Conservation (phyloP, 73 alveolate species). For the Paramecium octaurelia region DNA sequence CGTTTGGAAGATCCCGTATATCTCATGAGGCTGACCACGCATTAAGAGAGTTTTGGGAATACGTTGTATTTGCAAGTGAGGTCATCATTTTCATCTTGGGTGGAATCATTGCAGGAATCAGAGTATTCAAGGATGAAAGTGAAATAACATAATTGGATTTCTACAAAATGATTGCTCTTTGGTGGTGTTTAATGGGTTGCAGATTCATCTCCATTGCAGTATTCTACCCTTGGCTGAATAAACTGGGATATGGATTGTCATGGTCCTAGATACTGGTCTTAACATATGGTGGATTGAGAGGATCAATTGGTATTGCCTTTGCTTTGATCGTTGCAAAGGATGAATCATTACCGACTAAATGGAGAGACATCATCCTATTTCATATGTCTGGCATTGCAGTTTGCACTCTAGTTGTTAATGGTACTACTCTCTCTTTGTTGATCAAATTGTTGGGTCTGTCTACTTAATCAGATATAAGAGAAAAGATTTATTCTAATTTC, state of each 20-base stretch:
- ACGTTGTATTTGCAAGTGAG: constrained; percentile 62
- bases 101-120: constrained; percentile 68
- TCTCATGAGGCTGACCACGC: constrained; percentile 65
- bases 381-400: constrained; percentile 74
- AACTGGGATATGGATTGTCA: constrained; percentile 70
- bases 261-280: constrained; percentile 58
- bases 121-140: constrained; percentile 52
- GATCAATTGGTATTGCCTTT: constrained; percentile 72
- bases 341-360: constrained; percentile 46
- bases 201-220: constrained; percentile 57
- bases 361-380: constrained; percentile 64
- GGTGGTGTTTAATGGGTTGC: constrained; percentile 63
- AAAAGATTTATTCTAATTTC: constrained; percentile 48
- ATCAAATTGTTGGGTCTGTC: constrained; percentile 45
- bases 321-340: constrained; percentile 71
- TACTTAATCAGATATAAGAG: constrained; percentile 56
- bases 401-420: constrained; percentile 67
- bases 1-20: constrained; percentile 68
- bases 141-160: constrained; percentile 62
- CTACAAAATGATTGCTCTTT: constrained; percentile 63
- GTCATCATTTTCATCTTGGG: constrained; percentile 67
- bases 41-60: constrained; percentile 65
- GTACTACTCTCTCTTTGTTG: constrained; percentile 56
- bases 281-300: constrained; percentile 75
- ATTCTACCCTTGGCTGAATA: constrained; percentile 61